Evolutionary conservation across 1,284 basidiomycete genomes (phyloP).

Genomic region (Cutaneotrichosporon sp.): DNA sequence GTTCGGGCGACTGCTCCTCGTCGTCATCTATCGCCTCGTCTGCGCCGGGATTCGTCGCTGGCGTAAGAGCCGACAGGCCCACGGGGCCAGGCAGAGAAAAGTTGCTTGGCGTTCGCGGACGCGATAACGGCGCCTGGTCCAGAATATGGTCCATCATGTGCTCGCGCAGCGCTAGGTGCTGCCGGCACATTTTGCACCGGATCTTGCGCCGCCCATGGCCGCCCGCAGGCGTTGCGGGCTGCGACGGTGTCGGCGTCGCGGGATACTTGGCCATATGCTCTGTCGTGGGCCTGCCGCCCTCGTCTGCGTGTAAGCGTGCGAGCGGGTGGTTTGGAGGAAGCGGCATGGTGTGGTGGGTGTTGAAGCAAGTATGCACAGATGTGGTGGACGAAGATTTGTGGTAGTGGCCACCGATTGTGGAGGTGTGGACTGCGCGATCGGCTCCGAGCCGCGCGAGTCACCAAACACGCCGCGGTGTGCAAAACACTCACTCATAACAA

Average conservation of each 20-base stretch:
- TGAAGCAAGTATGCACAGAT: background rate
- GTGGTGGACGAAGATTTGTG: slow-evolving; percentile 2
- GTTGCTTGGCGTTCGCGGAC: slow-evolving; percentile 40
- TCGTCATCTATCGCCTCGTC: slow-evolving; percentile 10
- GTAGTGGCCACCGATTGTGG: background rate
- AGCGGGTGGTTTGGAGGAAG: background rate
- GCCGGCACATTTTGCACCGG: slow-evolving; percentile 85
- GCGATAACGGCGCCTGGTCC: slow-evolving; percentile 39
- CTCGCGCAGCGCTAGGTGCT: slow-evolving; percentile 78
- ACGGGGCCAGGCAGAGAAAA: slow-evolving; percentile 21
- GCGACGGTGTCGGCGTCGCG: slow-evolving; percentile 59
- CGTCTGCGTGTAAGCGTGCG: slow-evolving; percentile 48
- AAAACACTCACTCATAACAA: slow-evolving; percentile 67
- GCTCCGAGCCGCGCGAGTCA: background rate
- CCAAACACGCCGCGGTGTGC: background rate
- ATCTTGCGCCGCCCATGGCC: slow-evolving; percentile 52
- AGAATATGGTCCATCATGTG: slow-evolving; percentile 84
- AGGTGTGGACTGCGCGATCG: background rate
- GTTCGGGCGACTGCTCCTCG: background rate
- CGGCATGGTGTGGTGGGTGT: background rate
- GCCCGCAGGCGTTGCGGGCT: slow-evolving; percentile 56
- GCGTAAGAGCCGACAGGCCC: background rate
- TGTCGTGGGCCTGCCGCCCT: slow-evolving; percentile 59
- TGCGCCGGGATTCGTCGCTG: background rate
- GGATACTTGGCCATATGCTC: slow-evolving; percentile 73